A percentile compares a stretch with the other conserved stretches of the same genome.
phyloP scores from a whole-genome alignment of 495 filamentous ascomycete genomes.

The Annulohypoxylon maeteangense region DNA sequence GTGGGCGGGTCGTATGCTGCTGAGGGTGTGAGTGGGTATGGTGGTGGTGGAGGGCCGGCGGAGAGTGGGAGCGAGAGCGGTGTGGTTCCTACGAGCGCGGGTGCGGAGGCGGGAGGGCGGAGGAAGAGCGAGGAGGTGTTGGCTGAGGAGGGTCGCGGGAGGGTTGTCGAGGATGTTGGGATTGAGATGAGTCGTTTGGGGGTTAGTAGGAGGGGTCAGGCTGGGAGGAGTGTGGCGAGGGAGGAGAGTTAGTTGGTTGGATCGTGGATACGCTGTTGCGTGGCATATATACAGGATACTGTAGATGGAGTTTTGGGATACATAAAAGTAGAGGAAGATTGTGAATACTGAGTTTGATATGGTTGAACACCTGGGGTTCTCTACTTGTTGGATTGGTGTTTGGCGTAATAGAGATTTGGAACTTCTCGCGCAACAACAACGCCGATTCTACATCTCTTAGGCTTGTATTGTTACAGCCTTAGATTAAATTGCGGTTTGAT shows the following conservation, averaged over 20 bases:
- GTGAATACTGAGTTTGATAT: neutral
- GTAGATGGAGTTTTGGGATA: neutral
- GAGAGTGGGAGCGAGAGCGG: slow-evolving; percentile 37
- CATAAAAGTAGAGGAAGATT: neutral
- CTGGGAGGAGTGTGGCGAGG: slow-evolving; percentile 26
- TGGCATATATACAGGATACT: neutral
- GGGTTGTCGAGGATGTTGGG: slow-evolving; percentile 7
- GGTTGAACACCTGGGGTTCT: neutral
- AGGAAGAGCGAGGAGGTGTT: slow-evolving; percentile 38
- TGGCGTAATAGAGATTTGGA: too few relatives aligned
- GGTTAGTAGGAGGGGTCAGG: slow-evolving; percentile 33
- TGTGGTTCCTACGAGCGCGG: slow-evolving; percentile 36
- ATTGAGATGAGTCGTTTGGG: slow-evolving; percentile 42
- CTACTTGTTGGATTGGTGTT: too few relatives aligned
- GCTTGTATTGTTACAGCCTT: neutral
- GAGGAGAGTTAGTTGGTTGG: slow-evolving; percentile 18
- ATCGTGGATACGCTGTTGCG: neutral
- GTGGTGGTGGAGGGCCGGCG: slow-evolving; percentile 1
- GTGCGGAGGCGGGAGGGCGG: slow-evolving; percentile 28
- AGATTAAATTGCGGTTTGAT: neutral
- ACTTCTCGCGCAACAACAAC: neutral
- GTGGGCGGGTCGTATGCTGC: slow-evolving; percentile 73
- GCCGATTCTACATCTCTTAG: neutral
- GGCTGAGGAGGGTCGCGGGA: slow-evolving; percentile 49
- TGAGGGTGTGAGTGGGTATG: slow-evolving; percentile 10